Base-by-base conservation (phyloP, 148 eudicot species). In the Beta vulgaris region DNA sequence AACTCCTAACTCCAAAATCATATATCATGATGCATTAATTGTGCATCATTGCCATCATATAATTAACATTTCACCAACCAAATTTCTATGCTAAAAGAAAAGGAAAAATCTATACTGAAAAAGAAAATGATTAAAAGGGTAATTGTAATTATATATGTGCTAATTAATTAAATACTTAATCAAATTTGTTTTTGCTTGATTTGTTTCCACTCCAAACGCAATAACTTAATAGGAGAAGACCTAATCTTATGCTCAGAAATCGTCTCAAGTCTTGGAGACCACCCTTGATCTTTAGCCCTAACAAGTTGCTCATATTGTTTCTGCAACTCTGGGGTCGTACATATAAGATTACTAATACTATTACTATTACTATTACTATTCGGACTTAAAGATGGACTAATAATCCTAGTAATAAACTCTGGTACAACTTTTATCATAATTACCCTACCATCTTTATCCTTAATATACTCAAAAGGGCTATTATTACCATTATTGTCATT, bases 281-380 rank as follows among this genome's bases (percentile, higher is more conserved):
- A 90, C 1, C 77, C 69, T 60, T 88, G 91, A 51, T 80, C 88
- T 68, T 77, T 87, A 8, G 82, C 74, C 82, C 90, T 90, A 62
- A 93, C 96, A 48, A 92, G 69, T 78, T 83, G 83, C 58, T 88
- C 82, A 73, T 90, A 92, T 34, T 86, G 90, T 73, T 86, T 92
- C 74, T 87, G 82, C 80, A 92, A 80, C 77, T 92, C 98, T 25
- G 98, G 98, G 16, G 98, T 92, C 53, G 88, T 92, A 74, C 98
- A 92, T 21, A 79, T 76, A 6, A 80, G 54, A n/a, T 18, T 53
- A 71, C 32, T 37, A n/a, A 13, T 6, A 46, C 7, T 69, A 12
- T 76, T 61, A 25, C n/a, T n/a, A n/a, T n/a, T n/a, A 55, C 15
- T 44, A 68, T 55, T 46, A 18, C 19, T 2, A 39, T 7, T 66